Conservation (phyloP, 2,329 filamentous ascomycete genomes). For the Plectosphaerella sp. region DNA sequence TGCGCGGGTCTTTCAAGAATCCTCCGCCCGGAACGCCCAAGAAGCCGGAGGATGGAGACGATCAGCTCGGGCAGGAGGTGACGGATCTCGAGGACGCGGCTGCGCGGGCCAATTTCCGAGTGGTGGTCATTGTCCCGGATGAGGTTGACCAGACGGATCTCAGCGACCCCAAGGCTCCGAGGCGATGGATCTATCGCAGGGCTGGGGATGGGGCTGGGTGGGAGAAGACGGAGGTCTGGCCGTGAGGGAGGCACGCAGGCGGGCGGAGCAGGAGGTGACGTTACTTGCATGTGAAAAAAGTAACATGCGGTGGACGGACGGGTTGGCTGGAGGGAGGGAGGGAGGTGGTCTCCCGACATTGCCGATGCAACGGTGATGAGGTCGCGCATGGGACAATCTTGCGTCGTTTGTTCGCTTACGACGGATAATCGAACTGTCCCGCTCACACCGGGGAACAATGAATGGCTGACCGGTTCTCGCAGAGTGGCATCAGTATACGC, state of each 20-base stretch:
- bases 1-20: constrained; percentile 74
- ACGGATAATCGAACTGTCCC: neutral
- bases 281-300: neutral
- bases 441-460: no score
- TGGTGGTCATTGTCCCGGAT: constrained; percentile 76
- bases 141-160: constrained; percentile 74
- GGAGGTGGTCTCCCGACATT: neutral
- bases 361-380: neutral
- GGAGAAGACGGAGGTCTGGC: constrained; percentile 68
- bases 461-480: no score
- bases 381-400: neutral
- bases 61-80: constrained; percentile 58
- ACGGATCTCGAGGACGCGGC: constrained; percentile 64
- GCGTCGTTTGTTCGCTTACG: neutral
- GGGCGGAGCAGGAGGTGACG: neutral
- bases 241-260: constrained; percentile 26
- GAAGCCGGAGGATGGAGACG: constrained; percentile 38
- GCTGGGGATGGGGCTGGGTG: constrained; percentile 43
- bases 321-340: no score
- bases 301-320: neutral
- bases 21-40: constrained; percentile 63
- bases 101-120: constrained; percentile 72
- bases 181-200: constrained; percentile 65
- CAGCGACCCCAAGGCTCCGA: constrained; percentile 56
- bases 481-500: no score